A percentile compares a stretch with the other conserved stretches of the same genome.
phyloP scores from a whole-genome alignment of 2,329 filamentous ascomycete genomes.

The Clonostachys chloroleuca region DNA sequence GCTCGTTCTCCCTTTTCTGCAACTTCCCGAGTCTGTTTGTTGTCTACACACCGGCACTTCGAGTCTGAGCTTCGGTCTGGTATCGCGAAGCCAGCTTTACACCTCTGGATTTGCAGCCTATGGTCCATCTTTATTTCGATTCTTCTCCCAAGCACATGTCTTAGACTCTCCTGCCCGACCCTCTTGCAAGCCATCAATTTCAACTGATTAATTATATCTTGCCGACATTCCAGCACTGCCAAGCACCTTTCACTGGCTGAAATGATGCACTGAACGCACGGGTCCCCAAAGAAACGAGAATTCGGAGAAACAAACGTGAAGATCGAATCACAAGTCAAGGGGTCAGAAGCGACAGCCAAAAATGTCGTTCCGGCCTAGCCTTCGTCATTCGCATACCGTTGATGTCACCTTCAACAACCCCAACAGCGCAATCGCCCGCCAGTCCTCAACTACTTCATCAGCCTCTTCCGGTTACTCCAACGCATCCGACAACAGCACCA shows the following conservation, averaged over 20 bases:
- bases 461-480: conserved; percentile 65
- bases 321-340: not conserved
- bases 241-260: not conserved
- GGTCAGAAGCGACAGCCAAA: conserved; percentile 6
- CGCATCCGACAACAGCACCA: conserved; percentile 51
- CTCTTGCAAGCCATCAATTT: no score
- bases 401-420: conserved; percentile 33
- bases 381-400: conserved; percentile 50
- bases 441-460: conserved; percentile 67
- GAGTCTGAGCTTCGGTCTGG: no score
- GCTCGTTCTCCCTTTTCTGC: no score
- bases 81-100: conserved; percentile 1
- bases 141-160: no score
- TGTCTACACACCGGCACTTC: no score
- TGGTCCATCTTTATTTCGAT: not conserved
- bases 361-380: conserved; percentile 56
- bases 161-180: no score
- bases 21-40: no score
- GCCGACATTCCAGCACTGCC: no score
- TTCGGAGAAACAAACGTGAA: not conserved
- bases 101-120: not conserved
- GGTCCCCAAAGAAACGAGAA: not conserved
- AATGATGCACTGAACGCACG: conserved; percentile 1
- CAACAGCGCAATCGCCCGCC: conserved; percentile 43
- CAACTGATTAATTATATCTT: no score